Evolutionary conservation across 768 basidiomycete species (phyloP).

Genomic region (Suillus discolor): DNA sequence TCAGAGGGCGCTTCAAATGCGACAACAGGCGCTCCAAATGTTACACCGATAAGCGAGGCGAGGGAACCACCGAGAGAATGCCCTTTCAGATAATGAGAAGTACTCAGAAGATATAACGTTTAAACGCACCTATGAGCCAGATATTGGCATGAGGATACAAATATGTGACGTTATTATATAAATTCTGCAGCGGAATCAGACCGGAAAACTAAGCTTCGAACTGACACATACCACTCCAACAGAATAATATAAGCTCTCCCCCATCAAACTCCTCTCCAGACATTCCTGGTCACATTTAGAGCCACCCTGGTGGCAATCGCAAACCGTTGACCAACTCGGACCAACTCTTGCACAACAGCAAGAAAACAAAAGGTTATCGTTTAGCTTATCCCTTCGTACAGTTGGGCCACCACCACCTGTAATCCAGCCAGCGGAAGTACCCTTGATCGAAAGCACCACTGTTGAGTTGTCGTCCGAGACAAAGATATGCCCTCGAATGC

Average conservation of each 20-base stretch:
- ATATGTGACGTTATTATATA: conserved; percentile 90
- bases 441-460: conserved; percentile 88
- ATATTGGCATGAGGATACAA: conserved; percentile 90
- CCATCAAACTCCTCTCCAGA: conserved; percentile 73
- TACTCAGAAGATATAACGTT: background rate
- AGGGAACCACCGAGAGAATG: conserved; percentile 89
- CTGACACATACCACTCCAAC: conserved; percentile 68
- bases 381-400: conserved; percentile 84
- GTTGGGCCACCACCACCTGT: conserved; percentile 83
- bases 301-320: conserved; percentile 77
- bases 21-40: conserved; percentile 93
- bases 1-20: conserved; percentile 88
- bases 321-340: conserved; percentile 92
- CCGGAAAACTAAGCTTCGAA: background rate
- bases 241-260: conserved; percentile 87
- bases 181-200: conserved; percentile 51
- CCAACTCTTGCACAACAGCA: conserved; percentile 97
- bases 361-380: conserved; percentile 94
- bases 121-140: conserved; percentile 72
- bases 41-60: conserved; percentile 80
- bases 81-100: conserved; percentile 25
- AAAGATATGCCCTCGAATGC: conserved; percentile 90
- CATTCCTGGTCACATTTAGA: conserved; percentile 83
- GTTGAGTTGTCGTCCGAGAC: conserved; percentile 83
- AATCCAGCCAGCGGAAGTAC: conserved; percentile 77